Evolutionary conservation across 2,329 filamentous ascomycete genomes (phyloP), one percentile per base, ranked within the genome.

Genomic region (Beauveria brongniartii): DNA sequence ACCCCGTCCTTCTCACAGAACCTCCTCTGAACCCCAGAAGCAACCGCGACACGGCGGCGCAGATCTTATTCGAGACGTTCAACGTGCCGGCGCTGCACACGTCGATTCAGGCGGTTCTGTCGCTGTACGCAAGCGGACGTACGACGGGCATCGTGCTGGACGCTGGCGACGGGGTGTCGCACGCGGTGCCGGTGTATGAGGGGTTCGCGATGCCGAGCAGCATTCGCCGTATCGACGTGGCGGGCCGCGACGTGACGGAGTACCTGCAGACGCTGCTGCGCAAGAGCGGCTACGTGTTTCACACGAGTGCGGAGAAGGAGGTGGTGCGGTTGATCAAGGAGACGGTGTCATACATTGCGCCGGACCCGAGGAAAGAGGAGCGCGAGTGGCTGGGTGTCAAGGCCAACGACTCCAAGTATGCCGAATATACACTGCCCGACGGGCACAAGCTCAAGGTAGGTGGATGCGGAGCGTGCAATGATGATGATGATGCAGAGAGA

Each of bases 311-410:
- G 14, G 94, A 99, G 80, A 99, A 99, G 79, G 94, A 99, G 77
- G 92, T 97, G n/a, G 94, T 99, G 62, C 86, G 93, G 66, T 83
- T 91, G 74, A 97, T 99, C 78, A 99, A 99, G 78, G 94, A 99
- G 81, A 90, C 90, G 71, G 88, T 91, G 53, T 89, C 90, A 61
- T 99, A 97, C 73, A 89, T 99, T 44, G 92, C 94, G 26, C 78
- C 90, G 57, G 92, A 97, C 73, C 92, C 94, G 8, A 88, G 89
- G 71, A 92, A 90, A 68, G 94, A 99, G 74, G 94, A 99, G 78
- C 96, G 96, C 76, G 94, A 97, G 65, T 99, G 92, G 92, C 83
- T 88, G 62, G 86, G 88, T 22, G 84, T 87, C 62, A 92, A 94
- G 76, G 80, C 86, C 61, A 91, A 89, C 65, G 82, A 89, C 68